Conservation (phyloP, 2,329 filamentous ascomycete genomes). For the Cladosporium sp. region DNA sequence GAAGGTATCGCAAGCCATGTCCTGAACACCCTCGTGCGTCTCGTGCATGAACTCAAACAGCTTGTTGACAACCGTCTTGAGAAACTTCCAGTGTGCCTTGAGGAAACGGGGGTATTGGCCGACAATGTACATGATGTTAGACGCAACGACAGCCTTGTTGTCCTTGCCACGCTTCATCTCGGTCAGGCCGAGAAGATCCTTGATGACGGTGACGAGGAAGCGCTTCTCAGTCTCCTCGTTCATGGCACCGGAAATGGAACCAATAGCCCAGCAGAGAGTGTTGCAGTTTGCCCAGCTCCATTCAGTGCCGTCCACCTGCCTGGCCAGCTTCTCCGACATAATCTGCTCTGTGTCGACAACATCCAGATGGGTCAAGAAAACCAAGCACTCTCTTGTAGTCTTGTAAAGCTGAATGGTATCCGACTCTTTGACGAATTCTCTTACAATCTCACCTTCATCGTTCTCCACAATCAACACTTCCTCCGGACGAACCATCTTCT, state of each 20-base stretch:
- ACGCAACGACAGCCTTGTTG: conserved; percentile 98
- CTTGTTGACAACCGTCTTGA: conserved; percentile 99
- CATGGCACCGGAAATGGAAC: conserved; percentile 97
- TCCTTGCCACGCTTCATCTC: conserved; percentile 99
- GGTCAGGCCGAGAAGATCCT: conserved; percentile 90
- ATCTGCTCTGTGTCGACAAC: conserved; percentile 97
- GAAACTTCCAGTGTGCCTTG: conserved; percentile 99
- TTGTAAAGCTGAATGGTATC: conserved; percentile 99
- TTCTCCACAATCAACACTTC: conserved; percentile 99
- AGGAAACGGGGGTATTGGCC: conserved; percentile 97
- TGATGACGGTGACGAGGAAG: conserved; percentile 97
- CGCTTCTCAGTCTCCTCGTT: conserved; percentile 99
- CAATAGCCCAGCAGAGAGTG: conserved; percentile 98
- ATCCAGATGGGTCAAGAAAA: conserved; percentile 95
- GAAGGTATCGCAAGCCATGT: conserved; percentile 99
- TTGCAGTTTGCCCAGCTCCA: conserved; percentile 99
- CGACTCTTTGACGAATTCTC: conserved; percentile 98
- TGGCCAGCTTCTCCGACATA: conserved; percentile 96
- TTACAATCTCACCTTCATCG: conserved; percentile 96
- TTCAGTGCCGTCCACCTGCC: conserved; percentile 89
- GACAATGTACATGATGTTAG: conserved; percentile 99
- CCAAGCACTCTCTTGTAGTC: conserved; percentile 92
- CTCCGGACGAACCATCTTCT: conserved; percentile 98
- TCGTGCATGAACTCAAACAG: conserved; percentile 99
- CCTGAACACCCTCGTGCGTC: conserved; percentile 97